Evolutionary conservation across 495 filamentous ascomycete genomes (phyloP).

Genomic region (Opeltia flavorubescens): DNA sequence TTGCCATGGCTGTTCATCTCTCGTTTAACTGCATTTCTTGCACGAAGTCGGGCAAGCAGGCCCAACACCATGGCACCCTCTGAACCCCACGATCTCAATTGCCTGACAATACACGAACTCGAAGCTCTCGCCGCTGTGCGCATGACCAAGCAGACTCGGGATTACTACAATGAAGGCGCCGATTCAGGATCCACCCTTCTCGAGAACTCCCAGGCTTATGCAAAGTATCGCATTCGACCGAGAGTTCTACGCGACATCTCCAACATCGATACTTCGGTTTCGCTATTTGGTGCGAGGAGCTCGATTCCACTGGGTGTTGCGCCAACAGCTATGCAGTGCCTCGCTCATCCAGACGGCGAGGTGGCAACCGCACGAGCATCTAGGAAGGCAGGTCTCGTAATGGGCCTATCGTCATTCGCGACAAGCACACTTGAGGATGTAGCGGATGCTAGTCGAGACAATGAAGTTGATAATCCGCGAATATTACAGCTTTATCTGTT

Average conservation of each 20-base stretch:
- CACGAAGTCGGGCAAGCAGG: too few relatives aligned
- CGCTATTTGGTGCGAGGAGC: conserved; percentile 27
- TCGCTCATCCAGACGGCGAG: conserved; percentile 71
- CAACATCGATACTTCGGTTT: conserved; percentile 31
- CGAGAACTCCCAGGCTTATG: conserved; percentile 38
- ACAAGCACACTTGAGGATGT: conserved; percentile 40
- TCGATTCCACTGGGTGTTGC: conserved; percentile 26
- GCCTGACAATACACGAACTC: conserved; percentile 11
- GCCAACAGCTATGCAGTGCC: conserved; percentile 33
- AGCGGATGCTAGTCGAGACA: conserved; percentile 23
- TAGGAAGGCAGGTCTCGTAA: conserved; percentile 27
- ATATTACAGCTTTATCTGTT: conserved; percentile 32
- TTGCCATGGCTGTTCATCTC: too few relatives aligned
- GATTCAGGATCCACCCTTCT: conserved; percentile 26
- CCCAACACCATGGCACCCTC: conserved; percentile 35
- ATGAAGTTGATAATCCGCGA: too few relatives aligned
- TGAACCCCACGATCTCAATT: conserved; percentile 13
- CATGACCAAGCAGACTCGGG: conserved; percentile 16
- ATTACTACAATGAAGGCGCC: conserved; percentile 38
- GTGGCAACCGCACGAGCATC: conserved; percentile 32
- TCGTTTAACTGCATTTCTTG: too few relatives aligned
- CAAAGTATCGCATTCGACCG: conserved; percentile 39
- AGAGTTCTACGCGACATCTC: conserved; percentile 41
- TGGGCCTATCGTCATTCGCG: conserved; percentile 42
- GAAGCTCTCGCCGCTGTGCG: conserved; percentile 8